Conservation (phyloP, 805 yeast species). For the Lipomyces starkeyi region DNA sequence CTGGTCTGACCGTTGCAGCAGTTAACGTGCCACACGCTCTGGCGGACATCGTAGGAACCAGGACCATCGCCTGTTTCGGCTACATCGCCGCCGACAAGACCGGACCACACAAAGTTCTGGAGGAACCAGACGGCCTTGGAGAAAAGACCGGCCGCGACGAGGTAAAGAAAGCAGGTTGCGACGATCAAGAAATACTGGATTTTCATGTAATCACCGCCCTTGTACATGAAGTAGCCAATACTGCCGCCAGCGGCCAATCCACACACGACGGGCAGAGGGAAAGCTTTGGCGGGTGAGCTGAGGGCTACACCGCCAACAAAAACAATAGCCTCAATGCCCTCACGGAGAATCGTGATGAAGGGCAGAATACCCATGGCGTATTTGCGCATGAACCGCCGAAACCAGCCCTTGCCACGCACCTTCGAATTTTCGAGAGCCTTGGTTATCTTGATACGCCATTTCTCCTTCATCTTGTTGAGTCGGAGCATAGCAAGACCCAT, state of each 20-base stretch:
- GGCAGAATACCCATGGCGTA: slow-evolving; percentile 91
- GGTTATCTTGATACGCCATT: slow-evolving; percentile 96
- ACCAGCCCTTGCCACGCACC: slow-evolving; percentile 39
- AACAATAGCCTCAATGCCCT: slow-evolving; percentile 95
- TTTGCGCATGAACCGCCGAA: slow-evolving; percentile 66
- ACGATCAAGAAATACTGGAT: slow-evolving; percentile 84
- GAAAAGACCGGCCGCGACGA: slow-evolving; percentile 90
- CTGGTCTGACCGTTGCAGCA: slow-evolving; percentile 94
- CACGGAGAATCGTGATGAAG: slow-evolving; percentile 88
- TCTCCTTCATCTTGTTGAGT: slow-evolving; percentile 92
- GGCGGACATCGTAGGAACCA: slow-evolving; percentile 84
- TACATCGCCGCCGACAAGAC: slow-evolving; percentile 89
- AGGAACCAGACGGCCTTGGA: slow-evolving; percentile 93
- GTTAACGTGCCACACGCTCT: slow-evolving; percentile 93
- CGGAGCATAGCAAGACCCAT: slow-evolving; percentile 98
- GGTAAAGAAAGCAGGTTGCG: slow-evolving; percentile 86
- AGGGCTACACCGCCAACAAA: slow-evolving; percentile 96
- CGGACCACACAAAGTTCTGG: slow-evolving; percentile 68
- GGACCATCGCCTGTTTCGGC: slow-evolving; percentile 92
- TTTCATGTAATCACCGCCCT: slow-evolving; percentile 81
- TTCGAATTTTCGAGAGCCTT: slow-evolving; percentile 61
- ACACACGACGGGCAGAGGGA: slow-evolving; percentile 90
- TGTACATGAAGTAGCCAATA: slow-evolving; percentile 75
- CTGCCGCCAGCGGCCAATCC: slow-evolving; percentile 81
- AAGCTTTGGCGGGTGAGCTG: slow-evolving; percentile 66